Evolutionary conservation across 1,284 basidiomycete genomes (phyloP).

Genomic region (Earliella scabrosa): DNA sequence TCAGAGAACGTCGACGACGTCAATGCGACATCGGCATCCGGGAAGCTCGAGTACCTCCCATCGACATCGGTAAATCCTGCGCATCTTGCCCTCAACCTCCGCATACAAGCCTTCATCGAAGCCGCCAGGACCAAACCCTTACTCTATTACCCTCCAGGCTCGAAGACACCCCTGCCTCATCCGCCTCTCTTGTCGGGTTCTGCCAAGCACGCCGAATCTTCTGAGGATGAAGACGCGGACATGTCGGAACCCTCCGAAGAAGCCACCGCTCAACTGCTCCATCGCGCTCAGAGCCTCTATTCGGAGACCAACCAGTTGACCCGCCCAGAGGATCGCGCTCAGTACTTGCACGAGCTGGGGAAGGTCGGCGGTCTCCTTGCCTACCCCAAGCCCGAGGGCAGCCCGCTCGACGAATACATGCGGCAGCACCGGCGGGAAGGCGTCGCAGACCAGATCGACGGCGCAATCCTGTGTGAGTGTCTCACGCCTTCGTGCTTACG

Average conservation of each 20-base stretch:
- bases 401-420: constrained; percentile 71
- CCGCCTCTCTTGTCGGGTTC: constrained; percentile 9
- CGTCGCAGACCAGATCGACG: constrained; percentile 86
- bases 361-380: constrained; percentile 79
- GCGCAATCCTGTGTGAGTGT: constrained; percentile 77
- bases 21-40: constrained; percentile 2
- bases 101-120: constrained; percentile 84
- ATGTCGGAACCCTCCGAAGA: constrained; percentile 31
- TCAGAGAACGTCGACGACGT: constrained; percentile 31
- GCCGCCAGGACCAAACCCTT: constrained; percentile 75
- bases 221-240: constrained; percentile 18
- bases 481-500: background rate
- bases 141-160: constrained; percentile 41
- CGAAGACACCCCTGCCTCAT: constrained; percentile 13
- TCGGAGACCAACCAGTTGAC: constrained; percentile 56
- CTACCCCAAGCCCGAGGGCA: constrained; percentile 74
- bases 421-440: constrained; percentile 73
- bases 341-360: constrained; percentile 70
- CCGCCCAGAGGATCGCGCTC: constrained; percentile 53
- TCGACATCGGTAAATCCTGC: constrained; percentile 68
- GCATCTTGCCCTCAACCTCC: constrained; percentile 81
- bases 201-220: background rate
- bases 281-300: constrained; percentile 65
- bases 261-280: constrained; percentile 45
- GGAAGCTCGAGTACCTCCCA: constrained; percentile 50